These are phyloP conservation scores for Isabelozyma heimii DNA, from an alignment of 805 yeast genomes.

Conservation along the genomic window DNA sequence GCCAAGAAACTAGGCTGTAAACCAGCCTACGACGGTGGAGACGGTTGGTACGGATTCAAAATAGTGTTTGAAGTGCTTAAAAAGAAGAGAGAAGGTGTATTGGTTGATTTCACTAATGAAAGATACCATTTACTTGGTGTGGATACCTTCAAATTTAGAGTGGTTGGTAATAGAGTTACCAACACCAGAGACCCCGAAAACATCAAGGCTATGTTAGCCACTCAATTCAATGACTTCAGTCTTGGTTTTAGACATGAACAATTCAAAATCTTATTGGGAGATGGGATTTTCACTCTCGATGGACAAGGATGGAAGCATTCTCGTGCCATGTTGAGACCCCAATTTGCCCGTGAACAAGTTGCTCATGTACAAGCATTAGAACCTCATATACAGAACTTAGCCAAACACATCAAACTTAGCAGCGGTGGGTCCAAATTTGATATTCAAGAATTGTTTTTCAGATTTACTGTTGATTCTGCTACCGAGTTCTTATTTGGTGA, in stretches of 20 bases:
- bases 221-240: constrained; percentile 40
- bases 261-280: constrained; percentile 37
- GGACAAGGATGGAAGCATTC: constrained; percentile 44
- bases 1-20: constrained; percentile 11
- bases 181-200: constrained; percentile 39
- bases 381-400: constrained; percentile 37
- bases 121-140: constrained; percentile 7
- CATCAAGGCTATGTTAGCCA: constrained; percentile 40
- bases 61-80: constrained; percentile 9
- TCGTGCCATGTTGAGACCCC: constrained; percentile 43
- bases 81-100: constrained; percentile 14
- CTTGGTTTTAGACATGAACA: constrained; percentile 38
- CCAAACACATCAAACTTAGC: constrained; percentile 24
- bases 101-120: constrained; percentile 14
- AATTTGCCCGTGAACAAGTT: constrained; percentile 42
- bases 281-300: constrained; percentile 43
- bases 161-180: constrained; percentile 18
- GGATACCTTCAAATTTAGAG: constrained; percentile 9
- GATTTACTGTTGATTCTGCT: constrained; percentile 39
- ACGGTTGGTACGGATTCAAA: constrained; percentile 15
- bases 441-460: constrained; percentile 37
- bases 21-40: background rate
- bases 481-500: constrained; percentile 43
- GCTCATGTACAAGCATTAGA: constrained; percentile 38
- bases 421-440: constrained; percentile 26